Conservation (phyloP, 768 basidiomycete species). For the Suillus placidus region DNA sequence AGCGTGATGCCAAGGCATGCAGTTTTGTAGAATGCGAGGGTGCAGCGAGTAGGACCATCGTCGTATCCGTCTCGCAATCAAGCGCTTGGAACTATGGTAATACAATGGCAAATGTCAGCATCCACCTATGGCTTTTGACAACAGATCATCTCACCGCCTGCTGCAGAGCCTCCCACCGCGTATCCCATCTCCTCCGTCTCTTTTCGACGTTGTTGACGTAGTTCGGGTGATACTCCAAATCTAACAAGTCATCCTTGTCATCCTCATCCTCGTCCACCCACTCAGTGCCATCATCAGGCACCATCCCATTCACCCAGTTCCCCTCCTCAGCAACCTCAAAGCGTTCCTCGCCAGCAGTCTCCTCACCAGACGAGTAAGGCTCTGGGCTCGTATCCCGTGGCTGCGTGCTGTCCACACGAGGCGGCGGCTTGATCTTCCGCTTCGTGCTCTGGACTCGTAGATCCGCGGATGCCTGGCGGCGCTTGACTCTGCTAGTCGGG, state of each 20-base stretch:
- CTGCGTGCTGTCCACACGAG: conserved; percentile 81
- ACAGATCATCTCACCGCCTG: conserved; percentile 57
- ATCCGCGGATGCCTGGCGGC: conserved; percentile 43
- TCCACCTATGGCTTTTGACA: not conserved
- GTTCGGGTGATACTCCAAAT: conserved; percentile 75
- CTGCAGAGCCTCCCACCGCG: conserved; percentile 72
- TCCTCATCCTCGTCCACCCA: conserved; percentile 73
- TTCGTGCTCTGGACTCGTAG: conserved; percentile 30
- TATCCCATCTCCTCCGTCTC: conserved; percentile 71
- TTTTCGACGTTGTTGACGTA: conserved; percentile 70
- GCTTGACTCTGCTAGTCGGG: conserved; percentile 50
- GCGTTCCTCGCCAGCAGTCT: conserved; percentile 70
- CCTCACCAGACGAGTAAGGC: conserved; percentile 73
- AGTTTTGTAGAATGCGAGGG: conserved; percentile 74
- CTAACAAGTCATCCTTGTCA: conserved; percentile 70
- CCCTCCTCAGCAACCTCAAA: conserved; percentile 45
- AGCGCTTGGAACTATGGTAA: conserved; percentile 67
- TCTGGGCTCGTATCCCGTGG: conserved; percentile 82
- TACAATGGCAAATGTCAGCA: conserved; percentile 17
- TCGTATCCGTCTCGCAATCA: conserved; percentile 81
- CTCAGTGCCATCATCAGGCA: conserved; percentile 58
- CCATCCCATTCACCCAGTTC: conserved; percentile 34
- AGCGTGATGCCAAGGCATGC: conserved; percentile 65
- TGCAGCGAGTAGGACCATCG: conserved; percentile 71
- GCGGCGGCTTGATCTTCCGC: conserved; percentile 61